Conservation (phyloP, 2,329 filamentous ascomycete genomes). For the Ilyonectria sp. region DNA sequence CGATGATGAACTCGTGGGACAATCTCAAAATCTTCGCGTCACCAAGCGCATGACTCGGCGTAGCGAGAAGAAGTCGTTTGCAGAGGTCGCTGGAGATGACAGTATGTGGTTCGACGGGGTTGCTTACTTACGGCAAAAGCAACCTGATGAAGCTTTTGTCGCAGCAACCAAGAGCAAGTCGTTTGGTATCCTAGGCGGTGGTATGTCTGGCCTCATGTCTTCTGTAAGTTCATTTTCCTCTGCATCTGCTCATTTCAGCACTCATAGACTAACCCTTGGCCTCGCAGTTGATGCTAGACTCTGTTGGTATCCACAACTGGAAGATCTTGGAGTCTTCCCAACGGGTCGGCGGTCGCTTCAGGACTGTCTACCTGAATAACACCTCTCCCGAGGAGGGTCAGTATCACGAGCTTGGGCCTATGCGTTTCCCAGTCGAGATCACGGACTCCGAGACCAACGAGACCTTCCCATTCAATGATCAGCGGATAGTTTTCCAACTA, state of each 20-base stretch:
- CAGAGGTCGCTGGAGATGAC: slow-evolving; percentile 4
- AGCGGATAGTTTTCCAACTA: slow-evolving; percentile 14
- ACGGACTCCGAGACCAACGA: slow-evolving; percentile 17
- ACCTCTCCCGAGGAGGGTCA: slow-evolving; percentile 44
- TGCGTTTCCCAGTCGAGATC: slow-evolving; percentile 11
- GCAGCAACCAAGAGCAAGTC: slow-evolving; percentile 42
- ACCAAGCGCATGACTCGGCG: slow-evolving; percentile 23
- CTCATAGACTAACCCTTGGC: too few relatives aligned
- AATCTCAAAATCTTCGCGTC: slow-evolving; percentile 36
- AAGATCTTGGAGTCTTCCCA: slow-evolving; percentile 60
- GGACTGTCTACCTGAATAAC: slow-evolving; percentile 59
- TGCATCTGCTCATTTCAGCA: neutral
- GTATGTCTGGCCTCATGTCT: slow-evolving; percentile 50
- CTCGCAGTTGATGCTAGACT: slow-evolving; percentile 55
- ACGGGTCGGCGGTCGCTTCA: slow-evolving; percentile 59
- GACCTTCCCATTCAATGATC: slow-evolving; percentile 9
- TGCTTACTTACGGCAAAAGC: slow-evolving; percentile 44
- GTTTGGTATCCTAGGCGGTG: slow-evolving; percentile 55
- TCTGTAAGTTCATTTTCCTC: too few relatives aligned
- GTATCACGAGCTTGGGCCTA: slow-evolving; percentile 15
- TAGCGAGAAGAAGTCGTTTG: slow-evolving; percentile 30
- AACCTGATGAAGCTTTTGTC: slow-evolving; percentile 43
- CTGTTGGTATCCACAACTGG: slow-evolving; percentile 61
- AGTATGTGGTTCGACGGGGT: slow-evolving; percentile 46
- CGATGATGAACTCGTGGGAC: slow-evolving; percentile 35